A percentile compares a stretch with the other conserved stretches of the same genome.
Evolutionary conservation across 306 rosid species (phyloP).

Genomic region (Arachis stenosperma): DNA sequence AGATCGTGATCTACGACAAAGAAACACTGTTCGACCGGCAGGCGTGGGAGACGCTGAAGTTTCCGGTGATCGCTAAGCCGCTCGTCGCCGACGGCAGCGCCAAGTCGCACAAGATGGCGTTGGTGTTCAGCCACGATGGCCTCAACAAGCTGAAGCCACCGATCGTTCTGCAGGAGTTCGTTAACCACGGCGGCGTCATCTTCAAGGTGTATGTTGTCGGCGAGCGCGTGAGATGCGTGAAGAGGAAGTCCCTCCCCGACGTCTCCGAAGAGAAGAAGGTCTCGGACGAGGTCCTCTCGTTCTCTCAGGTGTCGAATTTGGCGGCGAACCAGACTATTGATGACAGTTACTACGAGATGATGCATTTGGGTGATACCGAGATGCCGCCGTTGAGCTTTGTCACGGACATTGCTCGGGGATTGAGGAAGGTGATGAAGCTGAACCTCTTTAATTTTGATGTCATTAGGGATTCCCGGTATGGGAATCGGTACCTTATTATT

Average conservation of each 20-base stretch:
- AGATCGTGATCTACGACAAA: constrained; percentile 80
- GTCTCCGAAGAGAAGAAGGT: constrained; percentile 69
- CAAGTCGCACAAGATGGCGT: constrained; percentile 84
- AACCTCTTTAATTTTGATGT: constrained; percentile 89
- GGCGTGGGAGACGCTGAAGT: constrained; percentile 70
- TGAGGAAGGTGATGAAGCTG: constrained; percentile 62
- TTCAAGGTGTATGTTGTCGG: constrained; percentile 92
- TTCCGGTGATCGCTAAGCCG: constrained; percentile 87
- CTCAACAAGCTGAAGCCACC: constrained; percentile 79
- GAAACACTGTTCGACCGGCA: constrained; percentile 63
- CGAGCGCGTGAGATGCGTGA: constrained; percentile 71
- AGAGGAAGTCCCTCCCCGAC: constrained; percentile 87
- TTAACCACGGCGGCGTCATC: constrained; percentile 92
- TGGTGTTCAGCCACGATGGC: constrained; percentile 66
- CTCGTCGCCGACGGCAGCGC: constrained; percentile 92
- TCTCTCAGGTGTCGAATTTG: constrained; percentile 84
- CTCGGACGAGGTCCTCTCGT: constrained; percentile 63
- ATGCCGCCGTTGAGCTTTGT: constrained; percentile 79
- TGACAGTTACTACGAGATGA: constrained; percentile 72
- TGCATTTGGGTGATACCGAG: constrained; percentile 78
- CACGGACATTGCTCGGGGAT: constrained; percentile 67
- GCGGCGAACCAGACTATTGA: constrained; percentile 62
- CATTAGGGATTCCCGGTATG: constrained; percentile 72
- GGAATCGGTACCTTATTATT: constrained; percentile 79
- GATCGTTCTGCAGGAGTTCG: constrained; percentile 84